Percentiles rank a stretch among this genome's conserved stretches.
phyloP scores from a whole-genome alignment of 2,329 filamentous ascomycete species.

The Venturia oleaginea region DNA sequence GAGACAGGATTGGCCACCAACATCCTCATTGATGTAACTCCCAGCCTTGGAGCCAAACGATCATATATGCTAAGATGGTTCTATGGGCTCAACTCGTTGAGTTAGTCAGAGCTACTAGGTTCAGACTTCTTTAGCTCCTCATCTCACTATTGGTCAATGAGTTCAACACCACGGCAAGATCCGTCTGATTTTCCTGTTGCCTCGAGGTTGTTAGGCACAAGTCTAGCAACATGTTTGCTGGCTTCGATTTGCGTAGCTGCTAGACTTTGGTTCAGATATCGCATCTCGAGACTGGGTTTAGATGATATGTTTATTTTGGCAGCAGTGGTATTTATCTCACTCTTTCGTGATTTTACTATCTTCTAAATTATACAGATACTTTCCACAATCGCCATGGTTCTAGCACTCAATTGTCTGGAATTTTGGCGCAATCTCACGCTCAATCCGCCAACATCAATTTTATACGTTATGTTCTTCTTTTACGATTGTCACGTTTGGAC shows the following conservation, averaged over 20 bases:
- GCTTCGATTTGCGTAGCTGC: slow-evolving; percentile 3
- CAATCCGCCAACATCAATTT: neutral
- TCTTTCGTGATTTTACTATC: neutral
- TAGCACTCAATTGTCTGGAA: neutral
- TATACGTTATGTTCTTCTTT: neutral
- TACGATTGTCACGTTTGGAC: neutral
- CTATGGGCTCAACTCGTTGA: neutral
- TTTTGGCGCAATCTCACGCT: neutral
- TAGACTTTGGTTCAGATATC: neutral
- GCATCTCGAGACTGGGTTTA: neutral
- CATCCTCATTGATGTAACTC: neutral
- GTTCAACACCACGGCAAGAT: neutral
- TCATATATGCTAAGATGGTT: neutral
- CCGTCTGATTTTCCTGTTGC: neutral
- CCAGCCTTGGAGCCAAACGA: neutral
- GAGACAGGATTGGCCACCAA: neutral
- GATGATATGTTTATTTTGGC: neutral
- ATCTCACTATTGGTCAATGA: slow-evolving; percentile 2
- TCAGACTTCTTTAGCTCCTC: neutral
- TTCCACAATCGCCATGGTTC: neutral
- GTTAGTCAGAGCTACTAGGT: neutral
- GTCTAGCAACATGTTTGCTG: neutral
- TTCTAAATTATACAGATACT: neutral
- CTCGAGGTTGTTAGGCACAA: neutral
- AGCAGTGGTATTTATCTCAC: neutral